Conservation (phyloP, 495 filamentous ascomycete species). For the Talaromyces proteolyticus region DNA sequence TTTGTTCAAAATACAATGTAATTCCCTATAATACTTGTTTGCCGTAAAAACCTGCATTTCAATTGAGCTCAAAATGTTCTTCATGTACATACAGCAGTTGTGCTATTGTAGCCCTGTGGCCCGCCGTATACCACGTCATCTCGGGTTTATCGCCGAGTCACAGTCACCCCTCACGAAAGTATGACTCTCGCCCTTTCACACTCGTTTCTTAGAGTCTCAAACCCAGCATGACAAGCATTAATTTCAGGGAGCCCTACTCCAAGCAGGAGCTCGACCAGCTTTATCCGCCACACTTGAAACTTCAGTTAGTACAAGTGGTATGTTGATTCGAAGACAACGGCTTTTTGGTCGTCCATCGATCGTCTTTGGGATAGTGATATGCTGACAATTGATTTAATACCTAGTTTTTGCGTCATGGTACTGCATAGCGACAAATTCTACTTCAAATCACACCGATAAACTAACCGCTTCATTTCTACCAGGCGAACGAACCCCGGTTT, state of each 20-base stretch:
- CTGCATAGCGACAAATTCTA: too few species aligned
- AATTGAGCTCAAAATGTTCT: too few species aligned
- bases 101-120: too few species aligned
- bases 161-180: not conserved
- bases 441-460: not conserved
- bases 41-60: too few species aligned
- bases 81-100: too few species aligned
- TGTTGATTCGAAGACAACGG: not conserved
- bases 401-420: slow-evolving; percentile 79
- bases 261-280: slow-evolving; percentile 73
- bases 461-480: not conserved
- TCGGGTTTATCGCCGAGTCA: too few species aligned
- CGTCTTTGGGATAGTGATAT: too few species aligned
- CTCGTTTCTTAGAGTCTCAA: too few species aligned
- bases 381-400: slow-evolving; percentile 11
- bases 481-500: slow-evolving; percentile 83
- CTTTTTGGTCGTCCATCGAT: too few species aligned
- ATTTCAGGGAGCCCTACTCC: slow-evolving; percentile 70
- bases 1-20: too few species aligned
- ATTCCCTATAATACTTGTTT: too few species aligned
- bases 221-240: slow-evolving; percentile 65
- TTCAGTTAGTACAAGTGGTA: slow-evolving; percentile 43
- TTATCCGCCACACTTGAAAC: slow-evolving; percentile 64
- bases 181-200: not conserved
- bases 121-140: too few species aligned